Conservation (phyloP, 179 eudicot species). For the Beta lomatogona region DNA sequence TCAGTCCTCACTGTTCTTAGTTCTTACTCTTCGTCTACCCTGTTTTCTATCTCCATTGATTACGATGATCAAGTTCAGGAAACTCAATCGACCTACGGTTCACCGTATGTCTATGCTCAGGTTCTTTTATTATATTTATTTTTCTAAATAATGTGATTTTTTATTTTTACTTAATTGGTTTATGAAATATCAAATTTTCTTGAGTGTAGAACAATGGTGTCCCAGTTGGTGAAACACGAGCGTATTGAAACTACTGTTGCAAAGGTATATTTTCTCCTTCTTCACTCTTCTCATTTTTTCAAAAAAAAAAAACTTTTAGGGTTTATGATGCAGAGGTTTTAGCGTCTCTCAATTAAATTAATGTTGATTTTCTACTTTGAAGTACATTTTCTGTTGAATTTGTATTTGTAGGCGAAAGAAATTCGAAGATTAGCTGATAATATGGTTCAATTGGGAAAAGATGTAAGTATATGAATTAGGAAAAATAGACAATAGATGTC, state of each 20-base stretch:
- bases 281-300: no score
- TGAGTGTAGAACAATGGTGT: slow-evolving; percentile 80
- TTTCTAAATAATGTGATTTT: background rate
- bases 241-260: slow-evolving; percentile 97
- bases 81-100: slow-evolving; percentile 86
- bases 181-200: background rate
- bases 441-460: slow-evolving; percentile 94
- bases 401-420: slow-evolving; percentile 73
- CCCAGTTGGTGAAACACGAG: slow-evolving; percentile 90
- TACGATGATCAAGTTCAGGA: slow-evolving; percentile 85
- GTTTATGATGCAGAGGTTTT: slow-evolving; percentile 31
- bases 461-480: slow-evolving; percentile 55
- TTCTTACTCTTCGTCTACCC: no score
- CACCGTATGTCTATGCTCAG: slow-evolving; percentile 94
- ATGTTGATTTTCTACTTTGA: no score
- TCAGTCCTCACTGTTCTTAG: no score
- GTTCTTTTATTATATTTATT: slow-evolving; percentile 36
- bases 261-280: slow-evolving; percentile 47
- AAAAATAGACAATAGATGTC: no score
- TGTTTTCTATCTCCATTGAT: no score
- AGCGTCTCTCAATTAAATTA: background rate
- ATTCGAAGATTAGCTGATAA: slow-evolving; percentile 94
- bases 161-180: background rate
- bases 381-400: background rate
- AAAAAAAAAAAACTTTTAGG: slow-evolving; percentile 17